Evolutionary conservation across 2,329 filamentous ascomycete genomes (phyloP).

Genomic region (Arthrinium puccinioides): DNA sequence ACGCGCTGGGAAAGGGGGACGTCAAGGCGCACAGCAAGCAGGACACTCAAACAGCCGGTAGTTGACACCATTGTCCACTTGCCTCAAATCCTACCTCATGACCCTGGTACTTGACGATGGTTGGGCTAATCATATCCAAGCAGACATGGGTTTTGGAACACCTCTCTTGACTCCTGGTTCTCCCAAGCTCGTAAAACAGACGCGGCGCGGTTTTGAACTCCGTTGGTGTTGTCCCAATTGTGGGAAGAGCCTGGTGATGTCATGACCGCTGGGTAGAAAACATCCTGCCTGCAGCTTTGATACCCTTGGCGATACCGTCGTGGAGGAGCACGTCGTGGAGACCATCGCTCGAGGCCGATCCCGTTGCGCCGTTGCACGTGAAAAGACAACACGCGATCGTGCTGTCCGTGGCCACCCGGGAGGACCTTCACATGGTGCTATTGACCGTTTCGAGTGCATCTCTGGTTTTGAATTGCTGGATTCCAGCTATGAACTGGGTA

Average conservation of each 20-base stretch:
- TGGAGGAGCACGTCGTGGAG: slow-evolving; percentile 6
- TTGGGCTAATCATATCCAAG: too few species aligned
- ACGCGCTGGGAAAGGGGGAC: too few species aligned
- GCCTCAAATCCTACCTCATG: too few species aligned
- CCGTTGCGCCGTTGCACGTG: slow-evolving; percentile 7
- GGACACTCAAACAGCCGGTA: too few species aligned
- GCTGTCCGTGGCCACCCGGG: slow-evolving; percentile 7
- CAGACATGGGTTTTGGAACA: slow-evolving; percentile 8
- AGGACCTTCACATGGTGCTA: slow-evolving; percentile 7
- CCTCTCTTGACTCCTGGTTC: slow-evolving; percentile 9
- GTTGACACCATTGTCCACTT: too few species aligned
- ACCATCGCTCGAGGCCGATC: slow-evolving; percentile 6
- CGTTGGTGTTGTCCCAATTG: slow-evolving; percentile 6
- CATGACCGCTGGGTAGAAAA: slow-evolving; percentile 4
- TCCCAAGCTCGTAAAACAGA: slow-evolving; percentile 7
- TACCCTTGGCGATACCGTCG: slow-evolving; percentile 5
- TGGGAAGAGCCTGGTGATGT: slow-evolving; percentile 6
- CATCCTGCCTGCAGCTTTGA: slow-evolving; percentile 9
- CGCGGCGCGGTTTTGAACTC: slow-evolving; percentile 4
- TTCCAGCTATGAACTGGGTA: slow-evolving; percentile 19
- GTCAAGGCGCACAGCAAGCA: too few species aligned
- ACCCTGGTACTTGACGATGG: too few species aligned
- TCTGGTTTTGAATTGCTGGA: slow-evolving; percentile 10
- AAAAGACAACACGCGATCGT: slow-evolving; percentile 9
- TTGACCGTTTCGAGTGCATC: slow-evolving; percentile 7